These are phyloP conservation scores for Cicer bijugum DNA, from an alignment of 306 rosid genomes.

Conservation along the genomic window DNA sequence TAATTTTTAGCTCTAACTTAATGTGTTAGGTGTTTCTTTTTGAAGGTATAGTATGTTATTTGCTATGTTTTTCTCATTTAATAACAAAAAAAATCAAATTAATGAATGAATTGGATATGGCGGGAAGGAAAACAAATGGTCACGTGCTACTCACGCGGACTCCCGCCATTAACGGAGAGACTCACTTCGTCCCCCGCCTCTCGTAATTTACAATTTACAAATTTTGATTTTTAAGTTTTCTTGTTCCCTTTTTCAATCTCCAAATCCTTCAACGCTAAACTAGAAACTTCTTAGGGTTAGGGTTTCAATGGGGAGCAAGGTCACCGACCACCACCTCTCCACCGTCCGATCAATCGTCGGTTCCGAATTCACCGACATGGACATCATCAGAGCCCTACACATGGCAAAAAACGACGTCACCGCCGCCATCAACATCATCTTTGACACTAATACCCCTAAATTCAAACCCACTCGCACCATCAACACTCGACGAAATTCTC, in stretches of 20 bases:
- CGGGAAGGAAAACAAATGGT: conserved; percentile 48
- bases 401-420: conserved; percentile 88
- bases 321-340: conserved; percentile 66
- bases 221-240: neutral
- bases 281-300: conserved; percentile 51
- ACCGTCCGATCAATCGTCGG: conserved; percentile 82
- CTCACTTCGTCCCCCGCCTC: neutral
- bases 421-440: conserved; percentile 86
- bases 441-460: conserved; percentile 60
- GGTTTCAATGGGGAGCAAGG: conserved; percentile 71
- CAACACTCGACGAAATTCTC: conserved; percentile 37
- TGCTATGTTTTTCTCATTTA: too few species aligned
- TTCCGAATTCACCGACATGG: conserved; percentile 80
- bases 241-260: neutral
- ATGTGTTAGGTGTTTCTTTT: too few species aligned
- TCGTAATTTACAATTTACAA: neutral
- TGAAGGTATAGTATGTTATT: too few species aligned
- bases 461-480: conserved; percentile 39
- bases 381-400: conserved; percentile 86
- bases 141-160: conserved; percentile 33
- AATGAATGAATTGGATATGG: conserved; percentile 33
- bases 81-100: too few species aligned
- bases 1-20: too few species aligned
- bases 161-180: conserved; percentile 42
- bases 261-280: conserved; percentile 6